Conservation (phyloP, 2,329 filamentous ascomycete species). For the Drechslera avenae region DNA sequence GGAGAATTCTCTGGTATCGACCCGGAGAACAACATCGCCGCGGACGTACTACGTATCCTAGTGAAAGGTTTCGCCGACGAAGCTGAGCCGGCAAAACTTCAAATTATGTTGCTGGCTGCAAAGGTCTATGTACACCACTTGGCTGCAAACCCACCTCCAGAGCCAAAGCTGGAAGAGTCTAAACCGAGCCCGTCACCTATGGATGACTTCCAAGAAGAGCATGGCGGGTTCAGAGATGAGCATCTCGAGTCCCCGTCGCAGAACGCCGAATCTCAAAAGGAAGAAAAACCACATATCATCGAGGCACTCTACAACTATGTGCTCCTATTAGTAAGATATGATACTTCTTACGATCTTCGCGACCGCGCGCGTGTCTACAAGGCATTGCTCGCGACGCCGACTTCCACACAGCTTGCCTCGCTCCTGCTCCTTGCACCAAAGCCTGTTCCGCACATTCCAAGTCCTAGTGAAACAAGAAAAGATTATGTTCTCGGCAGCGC, state of each 20-base stretch:
- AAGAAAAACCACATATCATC: slow-evolving; percentile 67
- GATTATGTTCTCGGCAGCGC: slow-evolving; percentile 81
- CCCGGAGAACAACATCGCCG: slow-evolving; percentile 84
- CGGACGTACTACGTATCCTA: slow-evolving; percentile 87
- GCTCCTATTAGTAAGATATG: slow-evolving; percentile 84
- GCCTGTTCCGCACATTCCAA: slow-evolving; percentile 87
- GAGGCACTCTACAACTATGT: slow-evolving; percentile 83
- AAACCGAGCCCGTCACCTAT: slow-evolving; percentile 31
- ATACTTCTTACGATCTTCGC: slow-evolving; percentile 91
- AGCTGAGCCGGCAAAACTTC: slow-evolving; percentile 82
- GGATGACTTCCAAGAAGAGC: slow-evolving; percentile 42
- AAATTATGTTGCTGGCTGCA: slow-evolving; percentile 91
- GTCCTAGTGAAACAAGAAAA: slow-evolving; percentile 82
- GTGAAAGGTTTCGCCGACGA: slow-evolving; percentile 84
- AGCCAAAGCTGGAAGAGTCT: slow-evolving; percentile 42
- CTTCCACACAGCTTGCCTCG: slow-evolving; percentile 79
- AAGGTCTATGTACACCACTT: slow-evolving; percentile 94
- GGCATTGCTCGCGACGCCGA: slow-evolving; percentile 76
- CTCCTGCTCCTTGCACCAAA: slow-evolving; percentile 92
- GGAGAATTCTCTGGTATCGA: slow-evolving; percentile 87
- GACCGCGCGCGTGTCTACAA: slow-evolving; percentile 90
- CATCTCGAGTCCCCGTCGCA: slow-evolving; percentile 26
- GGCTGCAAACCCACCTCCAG: slow-evolving; percentile 61
- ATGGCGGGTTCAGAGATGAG: slow-evolving; percentile 42
- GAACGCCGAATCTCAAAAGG: slow-evolving; percentile 21